phyloP scores from a whole-genome alignment of 495 filamentous ascomycete genomes.

The Trichoderma gamsii region DNA sequence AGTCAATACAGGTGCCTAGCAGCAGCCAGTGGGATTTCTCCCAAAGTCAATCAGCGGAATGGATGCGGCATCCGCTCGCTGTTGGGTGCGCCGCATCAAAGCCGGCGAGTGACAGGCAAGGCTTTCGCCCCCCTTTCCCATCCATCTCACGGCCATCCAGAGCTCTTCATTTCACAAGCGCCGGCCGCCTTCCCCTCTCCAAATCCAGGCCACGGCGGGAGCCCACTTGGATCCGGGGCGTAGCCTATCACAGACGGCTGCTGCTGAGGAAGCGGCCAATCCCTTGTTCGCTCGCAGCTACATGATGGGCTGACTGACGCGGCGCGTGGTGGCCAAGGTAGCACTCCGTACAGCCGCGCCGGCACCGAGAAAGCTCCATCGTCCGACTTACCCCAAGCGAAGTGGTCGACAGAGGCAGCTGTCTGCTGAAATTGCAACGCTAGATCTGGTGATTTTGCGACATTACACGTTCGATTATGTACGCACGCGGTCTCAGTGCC shows the following conservation, averaged over 20 bases:
- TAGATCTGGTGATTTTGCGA: constrained; percentile 3
- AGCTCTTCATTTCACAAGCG: not conserved
- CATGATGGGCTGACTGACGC: constrained; percentile 12
- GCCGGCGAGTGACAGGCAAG: not conserved
- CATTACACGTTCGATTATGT: not conserved
- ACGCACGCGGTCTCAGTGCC: not conserved
- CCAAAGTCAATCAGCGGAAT: too few species aligned
- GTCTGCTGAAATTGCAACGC: constrained; percentile 6
- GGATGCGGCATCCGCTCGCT: too few species aligned
- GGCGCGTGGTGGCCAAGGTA: not conserved
- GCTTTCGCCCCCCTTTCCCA: constrained; percentile 2
- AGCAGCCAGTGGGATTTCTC: too few species aligned
- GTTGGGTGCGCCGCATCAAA: too few species aligned
- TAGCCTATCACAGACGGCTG: not conserved
- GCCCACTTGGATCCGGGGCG: constrained; percentile 6
- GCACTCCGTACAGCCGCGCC: constrained; percentile 9
- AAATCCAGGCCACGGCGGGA: not conserved
- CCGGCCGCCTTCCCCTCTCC: not conserved
- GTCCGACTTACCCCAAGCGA: not conserved
- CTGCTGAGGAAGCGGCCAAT: constrained; percentile 4
- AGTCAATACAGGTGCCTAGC: too few species aligned
- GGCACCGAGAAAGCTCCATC: constrained; percentile 6
- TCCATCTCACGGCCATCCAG: not conserved
- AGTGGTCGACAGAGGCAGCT: not conserved
- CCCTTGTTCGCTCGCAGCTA: not conserved